Base-by-base conservation (phyloP, 768 basidiomycete genomes). In the Lactarius pseudohatsudake region DNA sequence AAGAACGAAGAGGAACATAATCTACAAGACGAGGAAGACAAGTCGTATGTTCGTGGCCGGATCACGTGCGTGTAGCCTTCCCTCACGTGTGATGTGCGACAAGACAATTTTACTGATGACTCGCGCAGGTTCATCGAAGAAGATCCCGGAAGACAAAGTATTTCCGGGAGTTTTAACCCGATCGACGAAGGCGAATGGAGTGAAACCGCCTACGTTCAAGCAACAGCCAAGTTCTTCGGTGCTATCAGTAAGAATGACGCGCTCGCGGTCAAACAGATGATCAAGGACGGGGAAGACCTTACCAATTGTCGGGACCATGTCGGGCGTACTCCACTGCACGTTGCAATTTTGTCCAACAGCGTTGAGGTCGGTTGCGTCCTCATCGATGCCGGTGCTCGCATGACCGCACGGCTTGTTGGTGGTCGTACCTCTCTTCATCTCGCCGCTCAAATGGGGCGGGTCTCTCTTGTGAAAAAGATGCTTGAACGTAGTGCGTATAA, bases 131-230 rank as follows among this genome's bases (percentile, higher is more conserved):
- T 86, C 73, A 83, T 87, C 28, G 75, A 84, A 69, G 84, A 86
- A 61, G 81, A 87, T 67, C 86, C 85, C 2, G 85, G 85, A 0
- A 83, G 86, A 13, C 86, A 88, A 72, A 82, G 76, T 53, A 81
- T 87, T 45, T 82, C 85, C 1, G 86, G 86, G 1, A 84, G 83
- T 71, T 88, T 88, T 78, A 83, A 85, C 61, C 86, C 86, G 0
- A 87, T 87, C 71, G 86, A 89, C 68, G 83, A 81, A 18, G 85
- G 85, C 15, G 85, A 87, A 78, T 89, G 87, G 87, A 81, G 81
- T 64, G 84, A 79, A 40, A 83, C 85, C 67, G 85, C 83, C 13
- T 89, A 87, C 73, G 79, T 86, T 67, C 84, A 82, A 13, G 79
- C 79, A 15, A 79, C 80, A 0, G 82, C 84, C 64, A 79, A 81